Evolutionary conservation across 805 yeast species (phyloP).

Genomic region (Saturnispora diversa): DNA sequence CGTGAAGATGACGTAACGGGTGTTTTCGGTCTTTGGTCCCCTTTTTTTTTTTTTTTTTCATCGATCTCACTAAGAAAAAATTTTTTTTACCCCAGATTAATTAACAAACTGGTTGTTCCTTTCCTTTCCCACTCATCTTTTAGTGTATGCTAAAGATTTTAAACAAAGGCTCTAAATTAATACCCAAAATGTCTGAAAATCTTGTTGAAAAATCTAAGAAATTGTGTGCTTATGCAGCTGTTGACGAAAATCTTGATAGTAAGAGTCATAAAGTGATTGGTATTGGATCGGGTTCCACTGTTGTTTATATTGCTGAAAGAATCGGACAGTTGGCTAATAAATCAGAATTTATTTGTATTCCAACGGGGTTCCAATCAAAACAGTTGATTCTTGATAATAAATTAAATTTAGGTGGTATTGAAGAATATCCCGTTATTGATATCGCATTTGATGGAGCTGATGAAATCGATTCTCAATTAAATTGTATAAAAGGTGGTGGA

Average conservation of each 20-base stretch:
- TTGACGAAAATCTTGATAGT: constrained; percentile 72
- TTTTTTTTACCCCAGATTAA: background rate
- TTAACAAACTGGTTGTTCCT: no score
- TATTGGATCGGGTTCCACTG: constrained; percentile 95
- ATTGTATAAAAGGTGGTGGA: constrained; percentile 97
- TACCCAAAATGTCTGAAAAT: constrained; percentile 11
- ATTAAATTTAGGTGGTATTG: constrained; percentile 68
- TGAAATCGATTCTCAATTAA: constrained; percentile 75
- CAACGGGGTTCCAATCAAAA: constrained; percentile 95
- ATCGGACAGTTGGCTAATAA: constrained; percentile 61
- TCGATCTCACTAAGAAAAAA: background rate
- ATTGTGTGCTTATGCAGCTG: constrained; percentile 85
- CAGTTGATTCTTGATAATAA: constrained; percentile 79
- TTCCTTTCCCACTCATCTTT: no score
- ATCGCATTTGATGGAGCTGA: constrained; percentile 98
- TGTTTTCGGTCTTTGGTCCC: no score
- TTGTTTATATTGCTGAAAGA: constrained; percentile 93
- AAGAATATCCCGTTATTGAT: constrained; percentile 75
- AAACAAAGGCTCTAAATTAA: no score
- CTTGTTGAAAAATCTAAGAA: constrained; percentile 78
- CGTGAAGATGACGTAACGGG: no score
- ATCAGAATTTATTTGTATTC: constrained; percentile 63
- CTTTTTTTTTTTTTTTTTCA: background rate
- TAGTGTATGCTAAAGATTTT: no score
- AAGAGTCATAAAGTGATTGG: constrained; percentile 66